Base-by-base conservation (phyloP, 192 early-diverging fungal genomes). In the Spizellomyces sp. region DNA sequence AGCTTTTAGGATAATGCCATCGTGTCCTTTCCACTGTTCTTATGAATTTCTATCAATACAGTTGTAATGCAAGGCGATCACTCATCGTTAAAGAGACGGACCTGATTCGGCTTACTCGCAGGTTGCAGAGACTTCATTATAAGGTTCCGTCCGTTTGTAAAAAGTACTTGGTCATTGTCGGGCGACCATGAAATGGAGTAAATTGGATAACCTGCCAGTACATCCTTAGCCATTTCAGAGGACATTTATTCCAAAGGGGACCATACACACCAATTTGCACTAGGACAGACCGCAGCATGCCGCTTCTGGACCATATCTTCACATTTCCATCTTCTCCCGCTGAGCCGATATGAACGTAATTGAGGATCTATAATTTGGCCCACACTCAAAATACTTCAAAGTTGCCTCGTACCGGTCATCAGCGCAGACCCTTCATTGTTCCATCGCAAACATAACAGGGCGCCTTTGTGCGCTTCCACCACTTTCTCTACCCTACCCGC, bases 1-100 rank as follows among this genome's bases (percentile, higher is more conserved):
- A 2, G 79, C 82, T 57, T 81, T 79, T 9, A 87, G 70, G 45
- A 87, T 80, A 14, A 87, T 71, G 4, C 85, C 84, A 46, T 87
- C 86, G 62, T 87, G 86, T 2, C 80, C 86, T 74, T 87, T 87
- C 86, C 86, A 87, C 84, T 86, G 58, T 62, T 44, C n/a, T 17
- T 10, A 44, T 22, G 9, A 9, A 21, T 36, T 36, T 52, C 14
- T 43, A 17, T 46, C 8, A 67, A 54, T 57, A 17, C 65, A 66
- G 41, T 36, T 36, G 27, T 36, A 36, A 36, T 36, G 0, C 27
- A 36, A 36, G 27, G 27, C 27, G 27, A 52, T 61, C 59, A 42
- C 14, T 14, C 21, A 9, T 42, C 5, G 15, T 41, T 61, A 4
- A 14, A 15, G 14, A 10, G 3, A 36, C 61, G 19, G 61, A 82